phyloP scores from a whole-genome alignment of 2,329 filamentous ascomycete species.

The Calonectria honghensis region DNA sequence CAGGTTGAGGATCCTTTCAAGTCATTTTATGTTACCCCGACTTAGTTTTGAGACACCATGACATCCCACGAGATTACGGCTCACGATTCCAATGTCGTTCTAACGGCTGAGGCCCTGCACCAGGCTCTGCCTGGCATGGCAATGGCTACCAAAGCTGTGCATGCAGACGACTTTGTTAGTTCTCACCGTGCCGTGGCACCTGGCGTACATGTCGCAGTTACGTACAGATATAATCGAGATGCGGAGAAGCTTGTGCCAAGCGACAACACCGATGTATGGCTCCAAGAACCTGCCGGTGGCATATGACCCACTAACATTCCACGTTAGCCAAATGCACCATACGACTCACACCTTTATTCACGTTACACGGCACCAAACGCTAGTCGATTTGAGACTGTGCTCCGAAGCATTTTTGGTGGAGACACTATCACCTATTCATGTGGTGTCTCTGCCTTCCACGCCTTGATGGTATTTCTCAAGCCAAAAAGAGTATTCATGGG shows the following conservation, averaged over 20 bases:
- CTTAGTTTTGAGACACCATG: not conserved
- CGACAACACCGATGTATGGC: not conserved
- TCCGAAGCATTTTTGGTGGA: not conserved
- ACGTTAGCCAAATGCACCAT: constrained; percentile 1
- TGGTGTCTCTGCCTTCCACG: constrained; percentile 3
- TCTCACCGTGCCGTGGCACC: not conserved
- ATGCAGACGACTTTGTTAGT: constrained; percentile 9
- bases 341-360: constrained; percentile 8
- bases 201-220: not conserved
- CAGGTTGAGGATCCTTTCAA: not conserved
- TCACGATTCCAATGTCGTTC: not conserved
- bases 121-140: not conserved
- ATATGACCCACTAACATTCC: not conserved
- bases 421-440: not conserved
- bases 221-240: constrained; percentile 11
- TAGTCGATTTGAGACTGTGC: not conserved
- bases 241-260: not conserved
- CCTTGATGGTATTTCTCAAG: not conserved
- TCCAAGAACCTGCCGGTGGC: too few relatives aligned
- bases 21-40: not conserved
- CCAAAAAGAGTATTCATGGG: constrained; percentile 5
- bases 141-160: constrained; percentile 14
- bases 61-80: not conserved
- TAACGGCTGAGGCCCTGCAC: not conserved
- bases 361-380: constrained; percentile 16